Evolutionary conservation across 2,329 filamentous ascomycete genomes (phyloP).

Genomic region (Penicillium sp.): DNA sequence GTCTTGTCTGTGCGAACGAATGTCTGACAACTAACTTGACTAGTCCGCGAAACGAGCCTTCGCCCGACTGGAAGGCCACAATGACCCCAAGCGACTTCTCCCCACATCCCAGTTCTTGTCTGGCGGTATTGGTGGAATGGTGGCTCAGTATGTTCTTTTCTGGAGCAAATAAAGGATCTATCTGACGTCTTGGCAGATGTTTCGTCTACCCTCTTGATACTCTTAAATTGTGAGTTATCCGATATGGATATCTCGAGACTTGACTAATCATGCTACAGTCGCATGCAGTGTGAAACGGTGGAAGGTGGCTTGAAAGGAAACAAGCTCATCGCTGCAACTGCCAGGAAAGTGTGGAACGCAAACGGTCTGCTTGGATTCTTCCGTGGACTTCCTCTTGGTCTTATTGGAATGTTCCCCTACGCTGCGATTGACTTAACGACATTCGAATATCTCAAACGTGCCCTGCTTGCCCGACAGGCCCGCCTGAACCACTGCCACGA

Average conservation of each 20-base stretch:
- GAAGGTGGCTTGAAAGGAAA: conserved; percentile 80
- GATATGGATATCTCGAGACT: not conserved
- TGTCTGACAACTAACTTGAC: conserved; percentile 15
- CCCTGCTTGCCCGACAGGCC: conserved; percentile 68
- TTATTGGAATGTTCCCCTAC: conserved; percentile 96
- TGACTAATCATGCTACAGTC: conserved; percentile 43
- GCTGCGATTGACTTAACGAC: conserved; percentile 94
- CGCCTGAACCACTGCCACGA: conserved; percentile 68
- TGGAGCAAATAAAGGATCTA: not conserved
- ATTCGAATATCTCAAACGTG: conserved; percentile 85
- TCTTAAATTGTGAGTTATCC: conserved; percentile 54
- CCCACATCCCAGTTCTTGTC: conserved; percentile 85
- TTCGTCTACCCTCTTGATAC: conserved; percentile 90
- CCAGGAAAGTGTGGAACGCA: conserved; percentile 77
- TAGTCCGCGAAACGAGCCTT: conserved; percentile 82
- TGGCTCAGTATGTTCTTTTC: conserved; percentile 67
- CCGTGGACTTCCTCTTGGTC: conserved; percentile 86
- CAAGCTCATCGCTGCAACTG: conserved; percentile 75
- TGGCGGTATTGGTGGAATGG: conserved; percentile 87
- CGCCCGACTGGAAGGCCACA: conserved; percentile 81
- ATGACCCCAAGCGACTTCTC: conserved; percentile 74
- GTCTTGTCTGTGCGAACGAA: not conserved
- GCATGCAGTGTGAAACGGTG: conserved; percentile 93
- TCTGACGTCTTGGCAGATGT: conserved; percentile 54
- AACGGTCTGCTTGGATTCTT: conserved; percentile 77